Evolutionary conservation across 257 asterid species (phyloP).

Genomic region (Rubia yunnanensis): DNA sequence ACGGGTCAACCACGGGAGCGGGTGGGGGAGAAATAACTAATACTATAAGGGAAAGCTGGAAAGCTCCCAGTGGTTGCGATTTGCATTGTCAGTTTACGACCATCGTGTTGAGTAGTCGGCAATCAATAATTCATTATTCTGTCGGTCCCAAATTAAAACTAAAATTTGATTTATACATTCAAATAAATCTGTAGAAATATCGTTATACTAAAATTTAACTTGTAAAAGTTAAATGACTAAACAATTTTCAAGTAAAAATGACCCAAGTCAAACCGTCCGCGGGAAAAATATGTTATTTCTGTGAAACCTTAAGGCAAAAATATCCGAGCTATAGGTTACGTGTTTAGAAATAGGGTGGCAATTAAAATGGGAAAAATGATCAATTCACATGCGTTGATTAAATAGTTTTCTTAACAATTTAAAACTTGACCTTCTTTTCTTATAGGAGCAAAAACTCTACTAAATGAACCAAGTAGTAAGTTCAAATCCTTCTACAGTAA

Average conservation of each 20-base stretch:
- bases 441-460: background rate
- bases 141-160: too few species aligned
- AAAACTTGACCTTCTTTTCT: background rate
- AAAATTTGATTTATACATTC: too few species aligned
- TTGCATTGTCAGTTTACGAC: background rate
- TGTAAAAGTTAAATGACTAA: background rate
- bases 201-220: too few species aligned
- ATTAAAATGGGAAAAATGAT: background rate
- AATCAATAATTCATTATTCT: too few species aligned
- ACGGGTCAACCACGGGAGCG: background rate
- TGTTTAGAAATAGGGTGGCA: background rate
- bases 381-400: background rate
- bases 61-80: background rate
- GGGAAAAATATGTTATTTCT: background rate
- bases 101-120: background rate
- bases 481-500: background rate
- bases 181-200: too few species aligned
- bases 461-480: too few species aligned
- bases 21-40: background rate
- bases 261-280: constrained; percentile 1
- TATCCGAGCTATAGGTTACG: background rate
- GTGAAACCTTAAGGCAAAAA: background rate
- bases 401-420: background rate
- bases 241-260: background rate
- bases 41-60: background rate